Percentiles rank a stretch among this genome's conserved stretches.
Conservation (phyloP, 139 green algal genomes). For the Micractinium conductrix region DNA sequence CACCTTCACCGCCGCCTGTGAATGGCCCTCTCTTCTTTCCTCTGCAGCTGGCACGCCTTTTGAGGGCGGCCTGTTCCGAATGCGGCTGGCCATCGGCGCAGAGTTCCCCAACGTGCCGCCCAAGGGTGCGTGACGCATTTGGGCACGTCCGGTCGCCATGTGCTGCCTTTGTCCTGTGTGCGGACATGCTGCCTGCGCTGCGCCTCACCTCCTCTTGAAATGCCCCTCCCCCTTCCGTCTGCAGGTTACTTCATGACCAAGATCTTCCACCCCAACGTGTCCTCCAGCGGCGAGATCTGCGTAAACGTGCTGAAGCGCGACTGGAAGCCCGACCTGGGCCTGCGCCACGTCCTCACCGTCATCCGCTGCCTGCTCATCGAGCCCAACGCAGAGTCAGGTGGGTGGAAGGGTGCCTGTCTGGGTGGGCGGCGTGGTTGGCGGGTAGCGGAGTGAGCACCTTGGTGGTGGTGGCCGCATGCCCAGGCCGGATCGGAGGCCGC, state of each 20-base stretch:
- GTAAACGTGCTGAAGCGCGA: constrained; percentile 98
- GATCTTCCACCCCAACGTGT: constrained; percentile 99
- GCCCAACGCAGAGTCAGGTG: constrained; percentile 90
- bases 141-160: not conserved
- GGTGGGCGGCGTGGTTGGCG: not conserved
- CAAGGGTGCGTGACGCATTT: constrained; percentile 54
- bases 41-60: constrained; percentile 87
- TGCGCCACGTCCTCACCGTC: constrained; percentile 90
- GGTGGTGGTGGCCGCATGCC: not conserved
- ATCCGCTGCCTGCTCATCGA: constrained; percentile 97
- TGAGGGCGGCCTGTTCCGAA: constrained; percentile 88
- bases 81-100: constrained; percentile 72
- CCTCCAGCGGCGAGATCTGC: constrained; percentile 92
- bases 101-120: constrained; percentile 76
- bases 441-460: not conserved
- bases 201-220: not conserved
- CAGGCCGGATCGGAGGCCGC: too few species aligned
- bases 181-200: not conserved
- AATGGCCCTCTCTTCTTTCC: not conserved
- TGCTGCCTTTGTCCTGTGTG: too few species aligned
- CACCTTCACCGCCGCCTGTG: not conserved
- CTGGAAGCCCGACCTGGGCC: constrained; percentile 86
- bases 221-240: not conserved
- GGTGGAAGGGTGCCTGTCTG: not conserved
- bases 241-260: constrained; percentile 89